phyloP scores from a whole-genome alignment of 2,329 filamentous ascomycete species.

The Diplocarpon rosae region DNA sequence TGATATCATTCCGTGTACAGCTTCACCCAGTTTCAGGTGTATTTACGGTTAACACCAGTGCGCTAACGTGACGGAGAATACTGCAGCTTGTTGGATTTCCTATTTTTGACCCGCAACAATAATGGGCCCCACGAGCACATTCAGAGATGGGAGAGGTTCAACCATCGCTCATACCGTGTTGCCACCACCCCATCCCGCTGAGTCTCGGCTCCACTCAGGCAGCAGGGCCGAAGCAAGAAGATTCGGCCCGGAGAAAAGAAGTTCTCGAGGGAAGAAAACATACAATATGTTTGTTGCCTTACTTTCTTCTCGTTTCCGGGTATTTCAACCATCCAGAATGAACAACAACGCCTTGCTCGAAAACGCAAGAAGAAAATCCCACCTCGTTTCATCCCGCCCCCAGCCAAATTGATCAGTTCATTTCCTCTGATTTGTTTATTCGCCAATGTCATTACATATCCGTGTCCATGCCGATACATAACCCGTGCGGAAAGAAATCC shows the following conservation, averaged over 20 bases:
- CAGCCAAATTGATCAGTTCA: neutral
- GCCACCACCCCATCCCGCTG: too few relatives aligned
- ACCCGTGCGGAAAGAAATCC: neutral
- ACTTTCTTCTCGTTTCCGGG: neutral
- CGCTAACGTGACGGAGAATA: too few relatives aligned
- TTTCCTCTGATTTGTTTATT: neutral
- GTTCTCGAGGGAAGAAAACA: neutral
- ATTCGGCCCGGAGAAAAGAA: too few relatives aligned
- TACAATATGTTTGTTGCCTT: neutral
- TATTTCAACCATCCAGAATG: constrained; percentile 2
- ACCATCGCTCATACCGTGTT: too few relatives aligned
- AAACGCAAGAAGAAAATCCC: neutral
- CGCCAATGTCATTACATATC: neutral
- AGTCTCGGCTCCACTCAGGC: too few relatives aligned
- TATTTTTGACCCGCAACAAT: too few relatives aligned
- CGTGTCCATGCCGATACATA: constrained; percentile 1
- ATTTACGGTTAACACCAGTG: too few relatives aligned
- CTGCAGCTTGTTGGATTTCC: too few relatives aligned
- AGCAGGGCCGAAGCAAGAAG: neutral
- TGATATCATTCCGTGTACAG: too few relatives aligned
- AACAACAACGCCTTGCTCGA: neutral
- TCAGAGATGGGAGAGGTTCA: too few relatives aligned
- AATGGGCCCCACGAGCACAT: too few relatives aligned
- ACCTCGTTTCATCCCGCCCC: neutral
- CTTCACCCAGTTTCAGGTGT: too few relatives aligned